These are phyloP conservation scores for Xerocomellus amylosporus DNA, from an alignment of 768 basidiomycete genomes.

Conservation along the genomic window DNA sequence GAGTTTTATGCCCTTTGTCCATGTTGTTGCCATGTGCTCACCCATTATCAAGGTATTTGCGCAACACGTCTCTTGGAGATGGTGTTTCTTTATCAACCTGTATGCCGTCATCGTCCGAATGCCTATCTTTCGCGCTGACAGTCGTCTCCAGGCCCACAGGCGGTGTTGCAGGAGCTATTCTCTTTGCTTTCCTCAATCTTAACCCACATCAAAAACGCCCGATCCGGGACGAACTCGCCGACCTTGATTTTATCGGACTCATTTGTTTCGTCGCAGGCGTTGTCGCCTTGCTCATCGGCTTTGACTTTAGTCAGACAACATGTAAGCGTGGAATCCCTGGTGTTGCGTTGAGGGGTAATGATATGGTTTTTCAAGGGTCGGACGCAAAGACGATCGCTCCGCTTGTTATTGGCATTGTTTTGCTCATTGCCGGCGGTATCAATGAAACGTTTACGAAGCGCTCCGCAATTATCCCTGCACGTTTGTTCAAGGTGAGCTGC, in stretches of 20 bases:
- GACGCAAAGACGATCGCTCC: constrained; percentile 58
- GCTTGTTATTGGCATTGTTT: constrained; percentile 53
- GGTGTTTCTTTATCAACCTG: constrained; percentile 83
- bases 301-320: constrained; percentile 63
- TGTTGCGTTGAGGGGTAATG: neutral
- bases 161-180: constrained; percentile 54
- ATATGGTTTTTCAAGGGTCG: constrained; percentile 44
- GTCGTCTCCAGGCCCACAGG: constrained; percentile 60
- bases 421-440: constrained; percentile 49
- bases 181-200: constrained; percentile 77
- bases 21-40: constrained; percentile 1
- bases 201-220: constrained; percentile 66
- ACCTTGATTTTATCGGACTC: constrained; percentile 75
- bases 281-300: constrained; percentile 67
- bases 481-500: constrained; percentile 60
- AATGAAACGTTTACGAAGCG: constrained; percentile 63
- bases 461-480: constrained; percentile 70
- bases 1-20: constrained; percentile 26
- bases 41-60: constrained; percentile 49
- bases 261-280: constrained; percentile 60
- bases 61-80: constrained; percentile 76
- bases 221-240: constrained; percentile 52
- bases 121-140: neutral
- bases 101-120: constrained; percentile 28
- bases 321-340: constrained; percentile 44